These are phyloP conservation scores for Asterophora parasitica DNA, from an alignment of 768 basidiomycete species.

Conservation along the genomic window DNA sequence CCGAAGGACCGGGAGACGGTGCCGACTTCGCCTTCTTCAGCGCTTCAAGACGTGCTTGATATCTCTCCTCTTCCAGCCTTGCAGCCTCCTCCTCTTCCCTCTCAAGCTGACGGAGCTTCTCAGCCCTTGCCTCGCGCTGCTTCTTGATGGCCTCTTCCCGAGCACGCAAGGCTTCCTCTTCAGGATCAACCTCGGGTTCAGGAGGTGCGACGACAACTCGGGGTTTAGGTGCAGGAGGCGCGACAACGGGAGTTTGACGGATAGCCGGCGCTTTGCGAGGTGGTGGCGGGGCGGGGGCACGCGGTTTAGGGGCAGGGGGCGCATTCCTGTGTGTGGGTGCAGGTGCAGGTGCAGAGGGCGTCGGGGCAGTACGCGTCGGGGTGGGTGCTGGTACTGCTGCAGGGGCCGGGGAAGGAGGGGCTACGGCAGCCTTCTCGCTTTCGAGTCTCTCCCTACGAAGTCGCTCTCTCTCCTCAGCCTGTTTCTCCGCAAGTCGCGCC, in stretches of 20 bases:
- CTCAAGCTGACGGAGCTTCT: constrained; percentile 66
- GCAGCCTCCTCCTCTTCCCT: constrained; percentile 46
- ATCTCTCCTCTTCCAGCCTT: constrained; percentile 32
- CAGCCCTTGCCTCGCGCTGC: constrained; percentile 68
- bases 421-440: constrained; percentile 58
- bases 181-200: constrained; percentile 61
- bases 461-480: constrained; percentile 76
- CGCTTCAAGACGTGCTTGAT: constrained; percentile 33
- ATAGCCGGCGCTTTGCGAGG: constrained; percentile 24
- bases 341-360: constrained; percentile 38
- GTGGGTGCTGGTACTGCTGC: constrained; percentile 28
- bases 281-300: constrained; percentile 35
- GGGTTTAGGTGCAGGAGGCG: constrained; percentile 16
- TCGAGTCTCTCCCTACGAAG: constrained; percentile 70
- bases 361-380: constrained; percentile 36
- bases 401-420: constrained; percentile 29
- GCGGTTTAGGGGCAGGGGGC: constrained; percentile 26
- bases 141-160: constrained; percentile 70
- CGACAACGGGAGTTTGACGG: constrained; percentile 19
- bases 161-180: constrained; percentile 65
- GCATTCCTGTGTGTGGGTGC: constrained; percentile 30
- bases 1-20: constrained; percentile 24
- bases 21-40: constrained; percentile 35
- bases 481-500: constrained; percentile 68
- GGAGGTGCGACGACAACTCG: constrained; percentile 18